Evolutionary conservation across 1,284 basidiomycete genomes (phyloP), one percentile per base, ranked within the genome.

Genomic region (Chalciporus sp.): DNA sequence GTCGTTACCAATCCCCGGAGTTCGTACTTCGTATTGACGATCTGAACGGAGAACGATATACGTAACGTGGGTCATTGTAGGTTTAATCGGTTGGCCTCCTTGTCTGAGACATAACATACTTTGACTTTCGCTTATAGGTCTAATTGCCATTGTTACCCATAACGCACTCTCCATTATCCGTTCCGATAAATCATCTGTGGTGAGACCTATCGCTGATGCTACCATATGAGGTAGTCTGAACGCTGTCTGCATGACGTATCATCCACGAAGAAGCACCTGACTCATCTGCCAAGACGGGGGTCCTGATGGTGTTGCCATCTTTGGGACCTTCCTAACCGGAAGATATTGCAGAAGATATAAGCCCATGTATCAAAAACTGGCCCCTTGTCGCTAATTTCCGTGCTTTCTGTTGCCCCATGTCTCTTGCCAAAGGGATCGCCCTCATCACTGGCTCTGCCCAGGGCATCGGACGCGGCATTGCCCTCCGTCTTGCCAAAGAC

Each of bases 381-480:
- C 31, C 4, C 12, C 7, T 16, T 11, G n/a, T 17, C 7, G 16
- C n/a, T 17, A 7, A 37, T 37, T 37, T 17, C 35, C 35, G n/a
- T n/a, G n/a, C n/a, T 8, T 16, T 10, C 35, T 37, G 3, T 17
- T 17, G 7, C 8, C 23, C 6, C 23, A 56, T 56, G 55, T 55
- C 46, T 27, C 17, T 44, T 35, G 19, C 28, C 29, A 49, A 49
- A 48, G 58, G 65, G n/a, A 52, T 64, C 26, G 68, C 66, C 7
- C 55, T 72, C 35, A 57, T 72, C 40, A 72, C 70, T 37, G 70
- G 70, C 11, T 60, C 63, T 19, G 58, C 65, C 16, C 65, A 60
- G 49, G 68, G 70, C n/a, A 68, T 72, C 28, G 70, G 69, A n/a
- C 55, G 61, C 14, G 58, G 59, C 20, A 67, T 72, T 19, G 65